These are phyloP conservation scores for Aspergillus saccharolyticus DNA, from an alignment of 495 filamentous ascomycete species.

Conservation along the genomic window DNA sequence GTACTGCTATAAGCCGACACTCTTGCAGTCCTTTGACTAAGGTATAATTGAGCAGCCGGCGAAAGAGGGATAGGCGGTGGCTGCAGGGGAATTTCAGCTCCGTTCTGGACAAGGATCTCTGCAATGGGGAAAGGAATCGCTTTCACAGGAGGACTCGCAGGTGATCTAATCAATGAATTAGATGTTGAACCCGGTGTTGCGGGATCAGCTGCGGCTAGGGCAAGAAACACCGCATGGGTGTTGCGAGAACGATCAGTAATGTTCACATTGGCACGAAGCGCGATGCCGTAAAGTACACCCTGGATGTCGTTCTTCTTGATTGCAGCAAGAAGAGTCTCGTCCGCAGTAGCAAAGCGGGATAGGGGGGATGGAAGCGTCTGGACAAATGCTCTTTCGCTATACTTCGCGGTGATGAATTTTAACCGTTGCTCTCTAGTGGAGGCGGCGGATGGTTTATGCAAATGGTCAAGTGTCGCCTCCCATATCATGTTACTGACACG, in stretches of 20 bases:
- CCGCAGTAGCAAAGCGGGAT: constrained; percentile 72
- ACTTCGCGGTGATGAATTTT: constrained; percentile 92
- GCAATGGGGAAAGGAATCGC: constrained; percentile 73
- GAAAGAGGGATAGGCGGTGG: constrained; percentile 74
- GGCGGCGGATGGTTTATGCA: constrained; percentile 62
- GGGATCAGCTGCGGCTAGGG: constrained; percentile 91
- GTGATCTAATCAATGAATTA: constrained; percentile 28
- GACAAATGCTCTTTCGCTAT: constrained; percentile 78
- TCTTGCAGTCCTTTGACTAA: constrained; percentile 70
- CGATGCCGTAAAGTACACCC: constrained; percentile 84
- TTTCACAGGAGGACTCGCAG: constrained; percentile 27
- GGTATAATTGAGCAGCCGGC: constrained; percentile 69
- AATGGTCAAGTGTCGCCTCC: constrained; percentile 77
- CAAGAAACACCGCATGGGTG: constrained; percentile 84
- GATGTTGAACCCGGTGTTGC: constrained; percentile 57
- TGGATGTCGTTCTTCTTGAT: constrained; percentile 94
- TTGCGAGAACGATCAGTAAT: constrained; percentile 78
- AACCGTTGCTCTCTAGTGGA: constrained; percentile 85
- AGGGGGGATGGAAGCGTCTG: constrained; percentile 68
- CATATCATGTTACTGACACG: constrained; percentile 93
- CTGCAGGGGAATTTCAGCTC: constrained; percentile 73
- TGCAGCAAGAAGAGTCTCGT: constrained; percentile 87
- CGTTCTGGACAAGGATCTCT: constrained; percentile 90
- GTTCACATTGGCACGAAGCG: constrained; percentile 83
- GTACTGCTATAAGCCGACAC: constrained; percentile 24